These are phyloP conservation scores for Neoboletus magnificus DNA, from an alignment of 768 basidiomycete genomes.

Conservation along the genomic window DNA sequence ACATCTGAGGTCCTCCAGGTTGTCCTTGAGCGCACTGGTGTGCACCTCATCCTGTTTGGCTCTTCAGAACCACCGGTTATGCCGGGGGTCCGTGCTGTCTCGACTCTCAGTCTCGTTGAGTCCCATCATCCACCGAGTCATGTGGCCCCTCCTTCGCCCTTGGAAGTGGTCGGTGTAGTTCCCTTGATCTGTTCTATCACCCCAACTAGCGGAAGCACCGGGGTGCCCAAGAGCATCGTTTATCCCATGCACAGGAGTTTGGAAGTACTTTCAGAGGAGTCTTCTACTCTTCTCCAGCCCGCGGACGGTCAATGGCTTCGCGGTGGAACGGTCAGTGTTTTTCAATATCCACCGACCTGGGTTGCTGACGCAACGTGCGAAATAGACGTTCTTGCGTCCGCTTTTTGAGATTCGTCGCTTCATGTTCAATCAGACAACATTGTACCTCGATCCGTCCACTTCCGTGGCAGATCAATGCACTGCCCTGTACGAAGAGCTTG, in stretches of 20 bases:
- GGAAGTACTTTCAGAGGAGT: conserved; percentile 26
- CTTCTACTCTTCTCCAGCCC: conserved; percentile 26
- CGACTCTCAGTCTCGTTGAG: conserved; percentile 17
- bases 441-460: conserved; percentile 28
- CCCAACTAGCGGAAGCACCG: conserved; percentile 31
- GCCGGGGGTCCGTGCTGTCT: conserved; percentile 12
- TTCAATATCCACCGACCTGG: background rate
- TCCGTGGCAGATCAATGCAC: conserved; percentile 28
- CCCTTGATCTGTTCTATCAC: conserved; percentile 28
- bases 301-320: conserved; percentile 33
- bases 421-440: conserved; percentile 32
- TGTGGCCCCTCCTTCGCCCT: conserved; percentile 12
- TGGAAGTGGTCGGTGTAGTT: conserved; percentile 17
- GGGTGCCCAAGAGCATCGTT: conserved; percentile 31
- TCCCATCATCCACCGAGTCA: conserved; percentile 6
- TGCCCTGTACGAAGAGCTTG: conserved; percentile 25
- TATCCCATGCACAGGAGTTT: conserved; percentile 29
- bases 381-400: conserved; percentile 29
- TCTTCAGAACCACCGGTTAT: conserved; percentile 10
- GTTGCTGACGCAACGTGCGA: background rate
- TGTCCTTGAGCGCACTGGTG: conserved; percentile 22
- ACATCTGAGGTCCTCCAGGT: conserved; percentile 24
- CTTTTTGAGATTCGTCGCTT: conserved; percentile 32
- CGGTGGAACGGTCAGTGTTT: conserved; percentile 27
- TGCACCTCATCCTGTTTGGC: conserved; percentile 23